Evolutionary conservation across 2,329 filamentous ascomycete genomes (phyloP), one percentile per base, ranked within the genome.

Genomic region (Colletotrichum caudatum): DNA sequence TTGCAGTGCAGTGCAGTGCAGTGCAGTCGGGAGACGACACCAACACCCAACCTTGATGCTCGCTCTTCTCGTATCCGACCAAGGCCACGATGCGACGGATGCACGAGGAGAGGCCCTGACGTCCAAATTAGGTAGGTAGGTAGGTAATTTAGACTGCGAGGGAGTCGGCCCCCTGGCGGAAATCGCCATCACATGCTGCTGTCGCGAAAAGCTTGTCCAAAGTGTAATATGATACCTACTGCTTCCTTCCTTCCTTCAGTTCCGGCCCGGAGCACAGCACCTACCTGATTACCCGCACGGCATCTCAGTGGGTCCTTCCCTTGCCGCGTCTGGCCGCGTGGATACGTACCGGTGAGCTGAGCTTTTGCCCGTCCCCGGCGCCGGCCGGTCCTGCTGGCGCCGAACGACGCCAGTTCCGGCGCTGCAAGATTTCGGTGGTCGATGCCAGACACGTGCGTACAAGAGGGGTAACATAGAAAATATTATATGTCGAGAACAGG

Each of bases 111-210:
- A 37, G 23, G 33, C 33, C 18, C 33, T 26, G 35, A 39, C 33
- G n/a, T 58, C 14, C 35, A 26, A 41, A 26, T 48, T 12, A 48
- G 44, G 11, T 37, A 37, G 35, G n/a, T n/a, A n/a, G n/a, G n/a
- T n/a, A n/a, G n/a, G n/a, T n/a, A n/a, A n/a, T 48, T 18, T 23
- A 41, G 35, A 6, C 54, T 58, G n/a, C 12, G 11, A 26, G 8
- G n/a, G 3, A 41, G 26, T 7, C 8, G 6, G 2, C 20, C 46
- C n/a, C n/a, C 20, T 41, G 35, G 11, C 37, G 6, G 35, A 4
- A 58, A 26, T 41, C n/a, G 11, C 35, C 14, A 26, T 58, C 54
- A 58, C 35, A 53, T 51, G 46, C 26, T 39, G 41, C 58, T 50
- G 44, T 48, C 39, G 33, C 26, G 18, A 6, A 48, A 35, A 48